phyloP scores from a whole-genome alignment of 345 rosid genomes.

The Xanthoceras sorbifolium region DNA sequence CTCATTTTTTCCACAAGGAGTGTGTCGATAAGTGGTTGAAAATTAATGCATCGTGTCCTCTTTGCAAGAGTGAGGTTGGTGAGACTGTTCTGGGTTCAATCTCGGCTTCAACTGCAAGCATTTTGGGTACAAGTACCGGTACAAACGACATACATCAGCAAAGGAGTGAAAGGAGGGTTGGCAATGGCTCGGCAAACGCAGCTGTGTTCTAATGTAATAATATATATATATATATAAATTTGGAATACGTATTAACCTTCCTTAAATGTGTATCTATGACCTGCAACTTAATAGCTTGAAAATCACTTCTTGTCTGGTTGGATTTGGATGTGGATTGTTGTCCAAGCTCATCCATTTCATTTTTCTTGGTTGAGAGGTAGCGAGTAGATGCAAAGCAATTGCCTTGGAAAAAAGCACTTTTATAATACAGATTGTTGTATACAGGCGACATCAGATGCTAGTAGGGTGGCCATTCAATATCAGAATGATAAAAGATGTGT shows the following conservation, averaged over 20 bases:
- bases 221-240: neutral
- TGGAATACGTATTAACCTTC: neutral
- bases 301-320: constrained; percentile 3
- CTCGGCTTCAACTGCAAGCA: constrained; percentile 38
- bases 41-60: constrained; percentile 91
- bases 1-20: constrained; percentile 92
- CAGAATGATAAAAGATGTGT: constrained; percentile 1
- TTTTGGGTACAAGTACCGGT: constrained; percentile 38
- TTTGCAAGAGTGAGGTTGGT: constrained; percentile 88
- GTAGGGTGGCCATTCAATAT: neutral
- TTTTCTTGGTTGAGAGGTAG: constrained; percentile 9
- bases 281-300: constrained; percentile 24
- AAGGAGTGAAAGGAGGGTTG: constrained; percentile 40
- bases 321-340: constrained; percentile 8
- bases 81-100: constrained; percentile 46
- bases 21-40: constrained; percentile 98
- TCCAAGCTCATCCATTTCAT: neutral
- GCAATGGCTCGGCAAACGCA: constrained; percentile 36
- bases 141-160: constrained; percentile 31
- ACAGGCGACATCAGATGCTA: neutral
- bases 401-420: neutral
- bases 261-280: neutral
- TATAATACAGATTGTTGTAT: constrained; percentile 3
- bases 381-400: neutral
- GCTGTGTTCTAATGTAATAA: constrained; percentile 26